phyloP scores from a whole-genome alignment of 305 asterid species.

The Solanum hybrid region DNA sequence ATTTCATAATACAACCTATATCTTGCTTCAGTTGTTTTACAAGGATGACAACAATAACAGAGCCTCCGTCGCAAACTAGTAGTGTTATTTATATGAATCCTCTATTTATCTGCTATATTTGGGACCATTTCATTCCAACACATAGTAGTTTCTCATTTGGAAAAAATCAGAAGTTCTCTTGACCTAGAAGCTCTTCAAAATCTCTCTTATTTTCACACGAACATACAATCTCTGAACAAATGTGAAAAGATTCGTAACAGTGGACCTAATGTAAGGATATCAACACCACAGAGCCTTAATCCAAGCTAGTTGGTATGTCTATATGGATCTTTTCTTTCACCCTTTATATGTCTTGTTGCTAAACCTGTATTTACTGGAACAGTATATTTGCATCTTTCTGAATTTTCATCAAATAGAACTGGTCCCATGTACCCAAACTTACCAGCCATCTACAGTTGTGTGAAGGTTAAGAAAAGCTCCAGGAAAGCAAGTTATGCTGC shows the following conservation, averaged over 20 bases:
- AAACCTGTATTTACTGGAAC: neutral
- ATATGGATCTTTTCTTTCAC: neutral
- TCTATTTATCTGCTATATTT: neutral
- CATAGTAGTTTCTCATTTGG: neutral
- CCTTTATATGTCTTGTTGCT: neutral
- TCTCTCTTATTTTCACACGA: neutral
- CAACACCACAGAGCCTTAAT: neutral
- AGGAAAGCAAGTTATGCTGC: conserved; percentile 57
- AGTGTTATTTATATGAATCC: neutral
- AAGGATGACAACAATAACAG: neutral
- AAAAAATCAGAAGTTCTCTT: neutral
- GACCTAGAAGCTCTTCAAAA: neutral
- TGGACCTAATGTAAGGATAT: neutral
- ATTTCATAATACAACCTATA: neutral
- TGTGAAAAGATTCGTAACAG: neutral
- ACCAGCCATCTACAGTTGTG: conserved; percentile 36
- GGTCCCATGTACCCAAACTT: conserved; percentile 7
- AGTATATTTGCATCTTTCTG: neutral
- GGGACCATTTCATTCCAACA: neutral
- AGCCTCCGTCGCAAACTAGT: neutral
- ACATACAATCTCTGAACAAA: neutral
- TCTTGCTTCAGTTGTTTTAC: neutral
- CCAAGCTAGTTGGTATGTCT: neutral
- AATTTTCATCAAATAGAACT: neutral
- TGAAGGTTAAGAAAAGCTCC: conserved; percentile 56